Evolutionary conservation across 176 grass and related monocot species (phyloP).

Genomic region (sorghum (Sorghum bicolor)): DNA sequence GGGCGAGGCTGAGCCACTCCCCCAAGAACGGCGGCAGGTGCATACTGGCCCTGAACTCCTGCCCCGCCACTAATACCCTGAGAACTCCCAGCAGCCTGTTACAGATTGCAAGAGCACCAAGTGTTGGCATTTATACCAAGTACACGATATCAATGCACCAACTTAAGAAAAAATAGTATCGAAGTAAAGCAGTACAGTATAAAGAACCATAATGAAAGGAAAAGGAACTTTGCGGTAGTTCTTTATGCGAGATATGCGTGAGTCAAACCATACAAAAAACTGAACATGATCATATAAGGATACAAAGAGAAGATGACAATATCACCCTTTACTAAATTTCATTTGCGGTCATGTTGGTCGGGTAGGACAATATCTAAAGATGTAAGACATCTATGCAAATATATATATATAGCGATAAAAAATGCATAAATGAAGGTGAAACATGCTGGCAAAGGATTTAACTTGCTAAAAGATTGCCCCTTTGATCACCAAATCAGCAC

Average conservation of each 20-base stretch:
- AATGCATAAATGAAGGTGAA: neutral
- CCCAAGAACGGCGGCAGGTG: constrained; percentile 49
- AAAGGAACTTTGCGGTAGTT: neutral
- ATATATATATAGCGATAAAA: neutral
- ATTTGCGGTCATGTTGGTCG: neutral
- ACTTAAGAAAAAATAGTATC: neutral
- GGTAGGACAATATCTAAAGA: neutral
- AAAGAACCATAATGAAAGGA: constrained; percentile 3
- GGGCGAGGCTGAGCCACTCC: constrained; percentile 74
- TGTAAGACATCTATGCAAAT: neutral
- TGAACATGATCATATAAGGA: neutral
- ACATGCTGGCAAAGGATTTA: neutral
- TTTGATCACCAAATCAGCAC: neutral
- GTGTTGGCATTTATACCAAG: constrained; percentile 17
- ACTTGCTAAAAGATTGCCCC: neutral
- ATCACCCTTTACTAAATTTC: neutral
- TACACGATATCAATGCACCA: neutral
- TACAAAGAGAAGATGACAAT: constrained; percentile 14
- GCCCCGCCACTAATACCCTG: constrained; percentile 57
- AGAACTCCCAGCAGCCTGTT: constrained; percentile 70
- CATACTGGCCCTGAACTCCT: constrained; percentile 84
- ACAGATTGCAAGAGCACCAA: constrained; percentile 24
- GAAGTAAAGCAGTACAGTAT: neutral
- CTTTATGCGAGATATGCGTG: neutral
- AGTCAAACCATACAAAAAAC: neutral